phyloP scores from a whole-genome alignment of 1,284 basidiomycete species.

The Ceratobasidium papillatum region DNA sequence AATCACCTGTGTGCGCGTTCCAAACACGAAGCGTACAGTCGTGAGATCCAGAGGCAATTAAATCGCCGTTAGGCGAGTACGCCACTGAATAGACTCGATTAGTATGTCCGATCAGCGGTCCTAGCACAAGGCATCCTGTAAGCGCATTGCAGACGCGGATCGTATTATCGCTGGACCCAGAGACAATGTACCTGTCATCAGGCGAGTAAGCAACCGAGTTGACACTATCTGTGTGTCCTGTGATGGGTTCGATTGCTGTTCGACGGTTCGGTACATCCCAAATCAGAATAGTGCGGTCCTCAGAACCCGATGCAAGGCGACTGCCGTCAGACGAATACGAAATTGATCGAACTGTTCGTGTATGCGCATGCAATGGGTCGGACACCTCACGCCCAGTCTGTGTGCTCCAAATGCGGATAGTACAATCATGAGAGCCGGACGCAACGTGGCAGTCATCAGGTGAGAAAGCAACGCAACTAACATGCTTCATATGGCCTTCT shows the following conservation, averaged over 20 bases:
- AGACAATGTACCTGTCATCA: not conserved
- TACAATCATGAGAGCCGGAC: not conserved
- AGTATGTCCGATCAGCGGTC: not conserved
- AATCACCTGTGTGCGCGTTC: not conserved
- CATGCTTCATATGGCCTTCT: no score
- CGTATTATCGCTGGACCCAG: not conserved
- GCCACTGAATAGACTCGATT: not conserved
- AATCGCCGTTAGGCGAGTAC: not conserved
- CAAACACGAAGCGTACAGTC: not conserved
- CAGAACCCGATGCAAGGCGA: no score
- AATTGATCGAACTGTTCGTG: no score
- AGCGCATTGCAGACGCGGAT: not conserved
- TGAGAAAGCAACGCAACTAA: not conserved
- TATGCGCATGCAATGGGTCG: not conserved
- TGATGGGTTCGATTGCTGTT: not conserved
- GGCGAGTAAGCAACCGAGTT: not conserved
- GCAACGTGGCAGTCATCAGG: not conserved
- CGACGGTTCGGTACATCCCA: no score
- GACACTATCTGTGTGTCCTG: not conserved
- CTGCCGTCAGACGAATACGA: no score
- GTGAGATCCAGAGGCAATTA: slow-evolving; percentile 2
- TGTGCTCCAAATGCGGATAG: not conserved
- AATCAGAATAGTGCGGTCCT: no score
- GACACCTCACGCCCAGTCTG: not conserved
- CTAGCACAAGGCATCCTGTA: not conserved